Conservation (phyloP, 108 stramenopile species). For the Pseudonitzschia multiseries region DNA sequence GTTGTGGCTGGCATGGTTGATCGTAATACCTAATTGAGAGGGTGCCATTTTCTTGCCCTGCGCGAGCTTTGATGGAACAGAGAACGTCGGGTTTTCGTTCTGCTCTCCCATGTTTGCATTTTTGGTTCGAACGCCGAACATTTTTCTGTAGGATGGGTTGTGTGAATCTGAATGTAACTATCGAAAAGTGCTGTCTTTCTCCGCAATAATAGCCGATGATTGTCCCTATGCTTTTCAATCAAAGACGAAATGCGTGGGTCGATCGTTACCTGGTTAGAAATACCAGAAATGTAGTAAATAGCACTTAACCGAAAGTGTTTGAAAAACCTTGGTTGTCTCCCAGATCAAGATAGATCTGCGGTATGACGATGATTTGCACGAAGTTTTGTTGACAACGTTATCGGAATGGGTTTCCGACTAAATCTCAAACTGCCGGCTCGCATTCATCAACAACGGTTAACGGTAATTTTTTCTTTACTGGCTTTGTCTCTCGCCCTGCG, state of each 20-base stretch:
- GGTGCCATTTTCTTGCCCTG: neutral
- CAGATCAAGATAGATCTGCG: neutral
- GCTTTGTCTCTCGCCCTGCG: neutral
- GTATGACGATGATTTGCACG: neutral
- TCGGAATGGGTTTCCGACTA: neutral
- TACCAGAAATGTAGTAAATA: too few species aligned
- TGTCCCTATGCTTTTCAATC: too few species aligned
- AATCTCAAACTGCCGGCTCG: constrained; percentile 1
- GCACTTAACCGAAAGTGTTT: neutral
- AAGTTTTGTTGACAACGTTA: neutral
- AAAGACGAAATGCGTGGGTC: too few species aligned
- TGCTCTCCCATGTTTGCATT: neutral
- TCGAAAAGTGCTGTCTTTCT: too few species aligned
- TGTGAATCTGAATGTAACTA: neutral
- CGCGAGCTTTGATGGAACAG: neutral
- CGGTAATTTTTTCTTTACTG: neutral
- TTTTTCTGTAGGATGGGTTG: neutral
- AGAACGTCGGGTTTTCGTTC: neutral
- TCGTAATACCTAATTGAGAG: neutral
- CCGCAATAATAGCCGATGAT: too few species aligned
- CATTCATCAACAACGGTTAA: neutral
- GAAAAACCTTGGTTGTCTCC: neutral
- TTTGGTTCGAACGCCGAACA: neutral
- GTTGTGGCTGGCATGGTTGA: neutral
- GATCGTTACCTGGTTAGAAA: too few species aligned